Conservation (phyloP, 495 filamentous ascomycete species). For the Evernia prunastri region DNA sequence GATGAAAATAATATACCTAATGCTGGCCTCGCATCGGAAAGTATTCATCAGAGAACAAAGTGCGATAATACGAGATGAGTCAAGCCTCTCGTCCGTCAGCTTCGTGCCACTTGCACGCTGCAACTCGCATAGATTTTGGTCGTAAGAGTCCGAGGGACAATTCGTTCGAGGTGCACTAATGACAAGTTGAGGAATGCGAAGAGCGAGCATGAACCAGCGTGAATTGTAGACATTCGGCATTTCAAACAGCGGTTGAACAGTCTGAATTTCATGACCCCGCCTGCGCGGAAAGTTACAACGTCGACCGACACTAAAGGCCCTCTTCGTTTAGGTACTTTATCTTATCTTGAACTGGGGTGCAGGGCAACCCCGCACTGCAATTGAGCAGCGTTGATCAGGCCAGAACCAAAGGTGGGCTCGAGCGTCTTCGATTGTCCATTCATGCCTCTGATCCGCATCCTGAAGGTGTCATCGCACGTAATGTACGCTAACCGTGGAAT, state of each 20-base stretch:
- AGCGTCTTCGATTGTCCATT: no score
- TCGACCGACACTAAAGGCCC: neutral
- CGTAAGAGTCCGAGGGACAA: no score
- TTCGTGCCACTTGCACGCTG: neutral
- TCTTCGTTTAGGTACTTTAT: neutral
- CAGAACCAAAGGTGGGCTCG: no score
- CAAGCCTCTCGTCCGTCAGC: neutral
- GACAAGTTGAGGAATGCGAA: no score
- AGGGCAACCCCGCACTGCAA: neutral
- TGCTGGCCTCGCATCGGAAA: neutral
- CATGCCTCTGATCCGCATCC: neutral
- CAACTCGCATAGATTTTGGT: no score
- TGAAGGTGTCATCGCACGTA: slow-evolving; percentile 5
- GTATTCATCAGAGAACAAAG: no score
- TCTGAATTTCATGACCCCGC: neutral
- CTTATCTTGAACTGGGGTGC: slow-evolving; percentile 1
- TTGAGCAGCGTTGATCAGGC: no score
- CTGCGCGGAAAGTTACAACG: neutral
- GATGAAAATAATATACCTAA: no score
- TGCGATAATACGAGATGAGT: neutral
- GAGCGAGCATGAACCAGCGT: no score
- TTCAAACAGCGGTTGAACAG: no score
- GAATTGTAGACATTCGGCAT: no score
- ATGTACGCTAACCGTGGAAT: neutral
- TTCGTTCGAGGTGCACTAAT: neutral